phyloP scores from a whole-genome alignment of 805 yeast species.

The Lipomyces yamanashiensis region DNA sequence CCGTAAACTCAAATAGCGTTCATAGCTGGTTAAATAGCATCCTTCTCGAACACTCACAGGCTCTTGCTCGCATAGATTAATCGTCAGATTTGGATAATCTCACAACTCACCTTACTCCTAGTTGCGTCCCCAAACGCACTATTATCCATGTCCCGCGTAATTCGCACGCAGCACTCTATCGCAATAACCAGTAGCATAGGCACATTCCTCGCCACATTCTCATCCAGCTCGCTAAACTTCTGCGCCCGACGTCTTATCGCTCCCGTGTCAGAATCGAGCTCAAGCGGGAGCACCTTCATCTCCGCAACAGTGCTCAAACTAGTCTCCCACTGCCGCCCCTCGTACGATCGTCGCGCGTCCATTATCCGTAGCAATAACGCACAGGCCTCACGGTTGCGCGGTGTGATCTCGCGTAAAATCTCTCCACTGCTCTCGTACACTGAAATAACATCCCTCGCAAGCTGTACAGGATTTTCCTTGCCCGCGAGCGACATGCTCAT shows the following conservation, averaged over 20 bases:
- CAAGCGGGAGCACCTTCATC: conserved; percentile 70
- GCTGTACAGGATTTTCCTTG: conserved; percentile 45
- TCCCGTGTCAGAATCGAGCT: conserved; percentile 51
- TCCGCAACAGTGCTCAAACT: conserved; percentile 60
- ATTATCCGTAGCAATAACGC: conserved; percentile 67
- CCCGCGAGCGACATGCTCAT: conserved; percentile 43
- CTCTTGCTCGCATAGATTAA: no score
- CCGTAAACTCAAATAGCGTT: no score
- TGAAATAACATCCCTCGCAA: conserved; percentile 48
- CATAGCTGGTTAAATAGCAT: no score
- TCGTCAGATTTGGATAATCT: no score
- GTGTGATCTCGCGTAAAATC: conserved; percentile 60
- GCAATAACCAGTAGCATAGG: conserved; percentile 80
- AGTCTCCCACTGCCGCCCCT: conserved; percentile 61
- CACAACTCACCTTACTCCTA: conserved; percentile 30
- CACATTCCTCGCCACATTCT: conserved; percentile 72
- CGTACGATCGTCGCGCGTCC: conserved; percentile 64
- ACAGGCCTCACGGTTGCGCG: conserved; percentile 67
- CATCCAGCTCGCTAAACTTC: conserved; percentile 67
- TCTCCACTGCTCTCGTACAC: conserved; percentile 58
- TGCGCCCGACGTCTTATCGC: conserved; percentile 71
- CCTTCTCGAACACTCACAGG: no score
- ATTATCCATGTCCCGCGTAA: conserved; percentile 48
- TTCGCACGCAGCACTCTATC: conserved; percentile 73
- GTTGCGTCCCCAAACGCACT: conserved; percentile 35